phyloP scores from a whole-genome alignment of 257 asterid genomes.

The Solanum chilense region DNA sequence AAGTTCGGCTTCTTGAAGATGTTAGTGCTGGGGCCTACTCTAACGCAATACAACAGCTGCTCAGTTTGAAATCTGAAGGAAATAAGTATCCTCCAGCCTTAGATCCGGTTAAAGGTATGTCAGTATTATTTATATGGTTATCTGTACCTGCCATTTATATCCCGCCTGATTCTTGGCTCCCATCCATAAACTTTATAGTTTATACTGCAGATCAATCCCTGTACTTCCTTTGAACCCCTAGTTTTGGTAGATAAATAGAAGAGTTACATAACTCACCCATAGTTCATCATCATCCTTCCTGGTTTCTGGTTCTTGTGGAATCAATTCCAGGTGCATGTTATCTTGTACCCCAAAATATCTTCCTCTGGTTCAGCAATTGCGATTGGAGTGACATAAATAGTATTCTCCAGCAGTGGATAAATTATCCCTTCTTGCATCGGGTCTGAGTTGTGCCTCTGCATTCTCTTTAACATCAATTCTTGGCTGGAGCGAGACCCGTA shows the following conservation, averaged over 20 bases:
- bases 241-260: neutral
- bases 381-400: neutral
- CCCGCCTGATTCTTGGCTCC: neutral
- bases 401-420: neutral
- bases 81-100: constrained; percentile 83
- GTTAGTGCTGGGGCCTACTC: constrained; percentile 84
- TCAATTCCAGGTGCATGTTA: neutral
- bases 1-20: constrained; percentile 87
- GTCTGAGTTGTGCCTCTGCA: neutral
- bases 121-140: neutral
- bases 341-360: neutral
- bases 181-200: neutral
- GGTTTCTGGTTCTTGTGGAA: neutral
- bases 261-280: neutral
- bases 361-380: neutral
- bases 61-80: constrained; percentile 60
- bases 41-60: constrained; percentile 58
- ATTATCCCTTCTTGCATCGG: neutral
- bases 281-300: neutral
- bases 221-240: neutral
- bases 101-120: constrained; percentile 81
- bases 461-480: neutral
- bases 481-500: neutral
- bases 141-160: neutral
- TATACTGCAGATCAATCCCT: neutral